Conservation (phyloP, 495 filamentous ascomycete genomes). For the Aspergillus leporis region DNA sequence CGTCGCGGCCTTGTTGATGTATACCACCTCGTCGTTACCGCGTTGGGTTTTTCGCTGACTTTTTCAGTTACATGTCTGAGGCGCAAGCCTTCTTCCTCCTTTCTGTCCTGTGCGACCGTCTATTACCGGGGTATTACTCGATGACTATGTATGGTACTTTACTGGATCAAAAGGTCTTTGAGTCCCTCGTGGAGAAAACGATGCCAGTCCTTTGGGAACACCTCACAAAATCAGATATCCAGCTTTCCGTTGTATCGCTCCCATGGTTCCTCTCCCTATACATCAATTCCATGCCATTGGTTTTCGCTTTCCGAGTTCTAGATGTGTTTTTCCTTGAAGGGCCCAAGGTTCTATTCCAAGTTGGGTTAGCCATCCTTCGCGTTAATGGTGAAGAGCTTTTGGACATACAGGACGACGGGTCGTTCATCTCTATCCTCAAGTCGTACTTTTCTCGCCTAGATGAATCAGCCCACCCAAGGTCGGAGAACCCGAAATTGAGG, state of each 20-base stretch:
- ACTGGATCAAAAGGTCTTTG: constrained; percentile 94
- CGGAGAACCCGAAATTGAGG: constrained; percentile 87
- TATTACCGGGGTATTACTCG: constrained; percentile 95
- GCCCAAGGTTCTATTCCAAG: constrained; percentile 94
- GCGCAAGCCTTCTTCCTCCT: constrained; percentile 93
- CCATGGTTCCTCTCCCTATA: constrained; percentile 98
- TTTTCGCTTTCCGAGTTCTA: constrained; percentile 93
- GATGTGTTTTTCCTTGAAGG: constrained; percentile 99
- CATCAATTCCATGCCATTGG: constrained; percentile 98
- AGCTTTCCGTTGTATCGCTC: constrained; percentile 96
- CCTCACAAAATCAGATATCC: constrained; percentile 89
- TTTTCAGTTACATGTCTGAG: constrained; percentile 86
- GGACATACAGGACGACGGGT: constrained; percentile 94
- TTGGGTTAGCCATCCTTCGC: constrained; percentile 92
- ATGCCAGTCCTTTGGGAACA: constrained; percentile 99
- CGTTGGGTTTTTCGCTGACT: constrained; percentile 21
- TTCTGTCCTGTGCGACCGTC: constrained; percentile 85
- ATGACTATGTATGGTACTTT: constrained; percentile 98
- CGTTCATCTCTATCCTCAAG: constrained; percentile 95
- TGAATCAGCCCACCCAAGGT: constrained; percentile 93
- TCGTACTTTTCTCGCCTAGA: constrained; percentile 90
- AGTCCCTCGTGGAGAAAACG: constrained; percentile 94
- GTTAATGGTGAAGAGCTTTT: constrained; percentile 96
- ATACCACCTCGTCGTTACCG: constrained; percentile 23
- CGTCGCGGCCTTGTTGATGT: constrained; percentile 90